These are phyloP conservation scores for Prunus padus DNA, from an alignment of 306 rosid genomes.

Conservation along the genomic window DNA sequence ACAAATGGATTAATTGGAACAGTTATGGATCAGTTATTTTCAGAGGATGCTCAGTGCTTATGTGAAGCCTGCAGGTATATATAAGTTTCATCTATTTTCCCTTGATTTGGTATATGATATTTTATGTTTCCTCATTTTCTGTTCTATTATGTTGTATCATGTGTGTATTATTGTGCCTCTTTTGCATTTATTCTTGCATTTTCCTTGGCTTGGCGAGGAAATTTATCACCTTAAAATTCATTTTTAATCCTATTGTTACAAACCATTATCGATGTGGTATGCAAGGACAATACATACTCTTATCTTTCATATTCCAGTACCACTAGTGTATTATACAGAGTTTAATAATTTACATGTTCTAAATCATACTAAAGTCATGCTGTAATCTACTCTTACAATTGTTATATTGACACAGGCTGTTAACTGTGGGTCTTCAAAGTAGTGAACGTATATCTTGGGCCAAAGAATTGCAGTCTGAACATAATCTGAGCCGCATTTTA, in stretches of 20 bases:
- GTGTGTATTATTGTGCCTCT: neutral
- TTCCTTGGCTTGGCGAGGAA: neutral
- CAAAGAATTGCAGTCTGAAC: constrained; percentile 65
- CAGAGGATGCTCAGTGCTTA: constrained; percentile 81
- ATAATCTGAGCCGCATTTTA: constrained; percentile 51
- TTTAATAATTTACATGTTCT: neutral
- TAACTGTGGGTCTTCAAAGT: constrained; percentile 68
- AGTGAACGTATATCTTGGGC: constrained; percentile 58
- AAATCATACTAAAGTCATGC: constrained; percentile 10
- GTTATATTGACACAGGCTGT: constrained; percentile 47
- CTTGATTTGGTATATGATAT: neutral
- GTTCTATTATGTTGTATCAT: neutral
- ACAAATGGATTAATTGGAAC: constrained; percentile 56
- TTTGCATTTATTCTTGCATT: neutral
- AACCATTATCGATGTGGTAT: neutral
- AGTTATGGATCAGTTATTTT: constrained; percentile 58
- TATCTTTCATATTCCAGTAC: neutral
- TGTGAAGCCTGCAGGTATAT: constrained; percentile 79
- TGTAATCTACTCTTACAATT: constrained; percentile 19
- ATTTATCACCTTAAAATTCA: neutral
- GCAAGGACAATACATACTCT: neutral
- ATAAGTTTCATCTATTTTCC: neutral
- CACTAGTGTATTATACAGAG: neutral
- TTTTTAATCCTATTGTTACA: neutral
- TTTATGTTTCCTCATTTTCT: neutral